Evolutionary conservation across 805 yeast species (phyloP), one percentile per base, ranked within the genome.

Genomic region (Candida tallmaniae): DNA sequence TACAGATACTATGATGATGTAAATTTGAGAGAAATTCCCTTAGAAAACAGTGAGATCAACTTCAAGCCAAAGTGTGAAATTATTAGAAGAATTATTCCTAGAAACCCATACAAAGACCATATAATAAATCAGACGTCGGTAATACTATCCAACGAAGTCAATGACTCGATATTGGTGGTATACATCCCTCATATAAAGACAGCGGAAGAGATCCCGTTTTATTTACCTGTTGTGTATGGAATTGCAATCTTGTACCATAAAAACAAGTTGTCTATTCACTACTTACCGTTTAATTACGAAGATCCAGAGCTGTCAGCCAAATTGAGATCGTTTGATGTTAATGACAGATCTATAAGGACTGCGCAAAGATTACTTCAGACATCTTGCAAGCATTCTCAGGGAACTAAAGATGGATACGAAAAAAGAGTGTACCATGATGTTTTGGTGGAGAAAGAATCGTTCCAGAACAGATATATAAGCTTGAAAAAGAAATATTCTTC

Each of bases 381-480:
- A 0, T 83, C 94, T 3, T 64, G 64, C 38, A 86, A 86, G 45
- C 97, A 90, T 57, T 83, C 96, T 0, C 68, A 64, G 12, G 97
- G 97, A 13, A 84, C 79, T 3, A 77, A 76, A 70, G 73, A 73
- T 27, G 97, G 97, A 1, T 90, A 90, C 52, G 80, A 80, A 38
- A 89, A 89, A 46, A 70, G 96, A 34, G 96, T 90, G 2, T 76
- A 78, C 39, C 97, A 90, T 56, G 97, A 90, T 54, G 62, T 76
- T 42, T 84, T 90, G 5, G 94, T 90, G 0, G 78, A 85, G 28
- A 83, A 87, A 50, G 83, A 81, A 16, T 68, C 76, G 9, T 90
- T 90, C 48, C 97, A 90, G 55, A 81, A 85, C 51, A 62, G 83
- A 39, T 90, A 90, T 55, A 80, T 86, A 18, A 65, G 74, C 14